phyloP scores from a whole-genome alignment of 1,139 yeast genomes.

The Saccharomyces hybrid region DNA sequence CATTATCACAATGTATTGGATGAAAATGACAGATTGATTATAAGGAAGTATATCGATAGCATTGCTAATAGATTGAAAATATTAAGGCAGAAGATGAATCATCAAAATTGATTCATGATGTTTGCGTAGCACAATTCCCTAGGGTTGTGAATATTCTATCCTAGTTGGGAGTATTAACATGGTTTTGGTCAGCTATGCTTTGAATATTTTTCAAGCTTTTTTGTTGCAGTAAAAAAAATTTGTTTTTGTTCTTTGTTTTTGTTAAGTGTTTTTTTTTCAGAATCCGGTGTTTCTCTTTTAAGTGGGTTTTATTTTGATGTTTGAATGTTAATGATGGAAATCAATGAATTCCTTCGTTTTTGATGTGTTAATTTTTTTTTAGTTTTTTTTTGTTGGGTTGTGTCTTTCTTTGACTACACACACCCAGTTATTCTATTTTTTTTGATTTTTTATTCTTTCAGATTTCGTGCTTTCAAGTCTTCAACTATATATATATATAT shows the following conservation, averaged over 20 bases:
- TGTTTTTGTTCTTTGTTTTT: background rate
- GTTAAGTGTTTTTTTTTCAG: background rate
- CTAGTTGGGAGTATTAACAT: background rate
- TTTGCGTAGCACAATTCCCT: background rate
- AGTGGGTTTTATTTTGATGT: background rate
- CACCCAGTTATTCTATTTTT: background rate
- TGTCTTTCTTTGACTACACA: background rate
- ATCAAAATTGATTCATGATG: background rate
- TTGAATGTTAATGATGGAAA: background rate
- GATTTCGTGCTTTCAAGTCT: background rate
- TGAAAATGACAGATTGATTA: slow-evolving; percentile 62
- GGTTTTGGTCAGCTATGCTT: background rate
- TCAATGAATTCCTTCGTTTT: background rate
- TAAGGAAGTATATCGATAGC: slow-evolving; percentile 68
- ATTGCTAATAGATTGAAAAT: slow-evolving; percentile 62
- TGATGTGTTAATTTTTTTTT: background rate
- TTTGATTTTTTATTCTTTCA: background rate
- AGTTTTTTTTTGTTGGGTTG: background rate
- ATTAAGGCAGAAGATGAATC: slow-evolving; percentile 35
- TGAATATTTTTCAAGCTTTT: background rate
- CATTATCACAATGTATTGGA: slow-evolving; percentile 39
- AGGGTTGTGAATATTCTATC: background rate
- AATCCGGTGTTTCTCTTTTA: background rate
- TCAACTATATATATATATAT: background rate
- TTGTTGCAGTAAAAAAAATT: background rate